phyloP scores from a whole-genome alignment of 352 stramenopile species.

The Phytophthora cryptogea region DNA sequence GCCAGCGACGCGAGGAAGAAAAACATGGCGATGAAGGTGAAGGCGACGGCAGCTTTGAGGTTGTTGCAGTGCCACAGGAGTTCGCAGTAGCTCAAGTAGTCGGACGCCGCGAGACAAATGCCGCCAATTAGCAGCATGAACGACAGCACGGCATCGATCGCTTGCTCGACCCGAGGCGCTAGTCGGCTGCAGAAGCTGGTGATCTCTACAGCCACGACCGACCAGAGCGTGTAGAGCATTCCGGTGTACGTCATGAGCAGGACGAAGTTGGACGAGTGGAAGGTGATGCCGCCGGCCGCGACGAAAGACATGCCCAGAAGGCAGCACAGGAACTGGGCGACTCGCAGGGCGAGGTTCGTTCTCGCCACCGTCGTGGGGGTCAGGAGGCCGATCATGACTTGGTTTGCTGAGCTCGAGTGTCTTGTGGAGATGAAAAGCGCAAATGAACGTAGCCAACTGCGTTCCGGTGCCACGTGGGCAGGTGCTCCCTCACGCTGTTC shows the following conservation, averaged over 20 bases:
- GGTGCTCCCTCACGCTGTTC: neutral
- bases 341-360: constrained; percentile 29
- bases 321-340: constrained; percentile 51
- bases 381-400: constrained; percentile 26
- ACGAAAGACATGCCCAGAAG: constrained; percentile 51
- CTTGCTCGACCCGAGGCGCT: constrained; percentile 26
- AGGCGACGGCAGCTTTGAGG: constrained; percentile 52
- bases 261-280: constrained; percentile 50
- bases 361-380: constrained; percentile 21
- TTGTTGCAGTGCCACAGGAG: constrained; percentile 47
- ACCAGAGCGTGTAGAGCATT: constrained; percentile 66
- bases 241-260: constrained; percentile 63
- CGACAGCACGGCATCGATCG: constrained; percentile 39
- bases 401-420: neutral
- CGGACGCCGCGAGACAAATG: constrained; percentile 54
- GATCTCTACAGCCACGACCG: constrained; percentile 47
- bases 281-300: constrained; percentile 40
- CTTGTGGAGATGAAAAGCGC: constrained; percentile 12
- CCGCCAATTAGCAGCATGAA: constrained; percentile 56
- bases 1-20: constrained; percentile 43
- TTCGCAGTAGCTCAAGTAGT: constrained; percentile 52
- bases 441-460: constrained; percentile 11
- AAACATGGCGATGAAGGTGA: constrained; percentile 60
- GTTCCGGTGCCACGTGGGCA: neutral
- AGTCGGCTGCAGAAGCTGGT: constrained; percentile 32